Conservation (phyloP, 2,329 filamentous ascomycete species). For the Aureobasidium sp. region DNA sequence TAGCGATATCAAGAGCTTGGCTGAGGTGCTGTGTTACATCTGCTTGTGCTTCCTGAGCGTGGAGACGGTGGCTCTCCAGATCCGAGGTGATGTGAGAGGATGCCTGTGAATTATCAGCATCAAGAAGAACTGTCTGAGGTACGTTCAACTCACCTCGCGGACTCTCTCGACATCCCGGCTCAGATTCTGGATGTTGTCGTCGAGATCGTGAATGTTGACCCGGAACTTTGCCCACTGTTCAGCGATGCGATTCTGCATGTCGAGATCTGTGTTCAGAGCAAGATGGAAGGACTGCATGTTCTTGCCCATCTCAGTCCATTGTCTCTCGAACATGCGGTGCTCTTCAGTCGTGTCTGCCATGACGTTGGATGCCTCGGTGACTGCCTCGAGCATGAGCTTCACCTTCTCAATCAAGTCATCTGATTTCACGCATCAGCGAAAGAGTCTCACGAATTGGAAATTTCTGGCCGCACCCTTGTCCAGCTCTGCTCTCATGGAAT, state of each 20-base stretch:
- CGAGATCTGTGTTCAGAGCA: constrained; percentile 1
- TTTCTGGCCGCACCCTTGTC: constrained; percentile 40
- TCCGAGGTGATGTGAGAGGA: constrained; percentile 4
- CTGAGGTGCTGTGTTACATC: not conserved
- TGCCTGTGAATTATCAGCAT: not conserved
- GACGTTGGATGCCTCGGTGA: not conserved
- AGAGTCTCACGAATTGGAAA: not conserved
- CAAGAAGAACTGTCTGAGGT: no score
- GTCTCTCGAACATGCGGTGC: not conserved
- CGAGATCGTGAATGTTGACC: not conserved
- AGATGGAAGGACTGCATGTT: constrained; percentile 6
- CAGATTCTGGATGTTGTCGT: not conserved
- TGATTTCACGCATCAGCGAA: not conserved
- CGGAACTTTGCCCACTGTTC: constrained; percentile 2
- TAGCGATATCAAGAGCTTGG: not conserved
- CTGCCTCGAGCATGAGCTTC: constrained; percentile 5
- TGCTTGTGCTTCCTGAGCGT: not conserved
- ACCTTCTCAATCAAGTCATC: constrained; percentile 2
- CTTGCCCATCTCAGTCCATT: constrained; percentile 6
- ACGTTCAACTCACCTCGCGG: not conserved
- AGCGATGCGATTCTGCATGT: not conserved
- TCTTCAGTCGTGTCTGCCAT: constrained; percentile 1
- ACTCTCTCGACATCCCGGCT: not conserved
- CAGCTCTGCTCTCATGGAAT: constrained; percentile 49
- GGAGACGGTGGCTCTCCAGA: not conserved